A percentile compares a stretch with the other conserved stretches of the same genome.
Evolutionary conservation across 1,284 basidiomycete species (phyloP).

Genomic region (Sporisorium scitamineum): DNA sequence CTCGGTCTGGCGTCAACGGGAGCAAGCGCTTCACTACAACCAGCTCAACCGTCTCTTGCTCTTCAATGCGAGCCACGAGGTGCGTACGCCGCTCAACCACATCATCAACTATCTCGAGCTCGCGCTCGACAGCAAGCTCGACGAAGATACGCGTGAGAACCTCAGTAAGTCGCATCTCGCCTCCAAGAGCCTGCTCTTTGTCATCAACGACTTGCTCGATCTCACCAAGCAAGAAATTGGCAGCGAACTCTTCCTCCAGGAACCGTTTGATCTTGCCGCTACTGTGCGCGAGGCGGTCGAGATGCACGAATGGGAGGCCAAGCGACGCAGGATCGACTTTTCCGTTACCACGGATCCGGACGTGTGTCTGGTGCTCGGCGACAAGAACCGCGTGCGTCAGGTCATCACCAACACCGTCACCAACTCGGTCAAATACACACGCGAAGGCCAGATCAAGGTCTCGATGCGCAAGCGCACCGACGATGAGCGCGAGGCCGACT

Average conservation of each 20-base stretch:
- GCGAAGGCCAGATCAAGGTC: constrained; percentile 77
- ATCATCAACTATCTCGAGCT: constrained; percentile 80
- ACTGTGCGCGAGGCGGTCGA: constrained; percentile 78
- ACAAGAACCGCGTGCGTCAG: constrained; percentile 77
- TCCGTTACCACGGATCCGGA: constrained; percentile 75
- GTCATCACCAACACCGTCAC: constrained; percentile 85
- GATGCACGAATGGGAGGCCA: constrained; percentile 77
- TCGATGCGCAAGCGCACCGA: constrained; percentile 72
- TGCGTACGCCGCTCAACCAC: constrained; percentile 71
- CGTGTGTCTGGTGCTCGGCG: constrained; percentile 73
- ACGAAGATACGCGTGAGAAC: constrained; percentile 83
- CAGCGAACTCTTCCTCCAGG: constrained; percentile 82
- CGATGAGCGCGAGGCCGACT: constrained; percentile 35
- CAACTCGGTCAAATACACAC: constrained; percentile 82
- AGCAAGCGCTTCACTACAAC: constrained; percentile 80
- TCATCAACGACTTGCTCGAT: constrained; percentile 86
- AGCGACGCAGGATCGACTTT: constrained; percentile 78
- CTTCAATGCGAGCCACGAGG: constrained; percentile 90
- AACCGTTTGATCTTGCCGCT: constrained; percentile 81
- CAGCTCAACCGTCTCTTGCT: constrained; percentile 83
- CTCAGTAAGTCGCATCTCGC: constrained; percentile 82
- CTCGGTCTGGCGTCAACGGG: constrained; percentile 88
- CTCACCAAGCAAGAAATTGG: constrained; percentile 84
- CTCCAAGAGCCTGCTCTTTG: constrained; percentile 76
- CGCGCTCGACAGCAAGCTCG: constrained; percentile 82